Conservation (phyloP, 2,329 filamentous ascomycete genomes). For the Trichoderma koningii region DNA sequence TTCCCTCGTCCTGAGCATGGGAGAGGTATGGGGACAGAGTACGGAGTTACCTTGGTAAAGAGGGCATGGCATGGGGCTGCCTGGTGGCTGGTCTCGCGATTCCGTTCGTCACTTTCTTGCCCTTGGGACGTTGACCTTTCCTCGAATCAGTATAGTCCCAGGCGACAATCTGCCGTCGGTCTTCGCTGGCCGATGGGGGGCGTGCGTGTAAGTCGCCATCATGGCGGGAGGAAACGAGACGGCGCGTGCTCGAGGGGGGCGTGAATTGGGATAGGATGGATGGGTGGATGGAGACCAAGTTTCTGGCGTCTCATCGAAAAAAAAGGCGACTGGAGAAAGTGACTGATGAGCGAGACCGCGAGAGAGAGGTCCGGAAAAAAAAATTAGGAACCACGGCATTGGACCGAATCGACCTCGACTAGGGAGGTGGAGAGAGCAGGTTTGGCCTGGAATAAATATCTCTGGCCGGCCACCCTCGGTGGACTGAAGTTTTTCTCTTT, state of each 20-base stretch:
- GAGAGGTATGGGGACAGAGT: too few species aligned
- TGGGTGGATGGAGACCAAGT: conserved; percentile 24
- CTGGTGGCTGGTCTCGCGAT: too few species aligned
- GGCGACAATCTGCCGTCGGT: conserved; percentile 25
- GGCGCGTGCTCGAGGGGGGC: background rate
- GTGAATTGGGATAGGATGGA: conserved; percentile 19
- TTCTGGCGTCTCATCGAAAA: conserved; percentile 24
- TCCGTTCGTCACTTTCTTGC: background rate
- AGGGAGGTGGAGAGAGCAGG: background rate
- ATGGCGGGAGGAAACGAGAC: too few species aligned
- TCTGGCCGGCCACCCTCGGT: conserved; percentile 20
- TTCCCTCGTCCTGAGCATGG: background rate
- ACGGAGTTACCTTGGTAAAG: too few species aligned
- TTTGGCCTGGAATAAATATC: conserved; percentile 23
- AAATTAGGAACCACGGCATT: conserved; percentile 25
- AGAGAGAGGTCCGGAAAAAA: background rate
- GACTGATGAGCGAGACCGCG: background rate
- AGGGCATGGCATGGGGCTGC: too few species aligned
- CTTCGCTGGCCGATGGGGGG: conserved; percentile 26
- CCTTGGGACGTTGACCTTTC: background rate
- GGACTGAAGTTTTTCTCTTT: conserved; percentile 19
- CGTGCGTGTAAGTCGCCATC: background rate
- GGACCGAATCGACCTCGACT: conserved; percentile 4
- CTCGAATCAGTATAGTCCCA: conserved; percentile 18
- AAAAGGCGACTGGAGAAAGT: background rate